Evolutionary conservation across 768 basidiomycete species (phyloP).

Genomic region (Auriculariales sp.): DNA sequence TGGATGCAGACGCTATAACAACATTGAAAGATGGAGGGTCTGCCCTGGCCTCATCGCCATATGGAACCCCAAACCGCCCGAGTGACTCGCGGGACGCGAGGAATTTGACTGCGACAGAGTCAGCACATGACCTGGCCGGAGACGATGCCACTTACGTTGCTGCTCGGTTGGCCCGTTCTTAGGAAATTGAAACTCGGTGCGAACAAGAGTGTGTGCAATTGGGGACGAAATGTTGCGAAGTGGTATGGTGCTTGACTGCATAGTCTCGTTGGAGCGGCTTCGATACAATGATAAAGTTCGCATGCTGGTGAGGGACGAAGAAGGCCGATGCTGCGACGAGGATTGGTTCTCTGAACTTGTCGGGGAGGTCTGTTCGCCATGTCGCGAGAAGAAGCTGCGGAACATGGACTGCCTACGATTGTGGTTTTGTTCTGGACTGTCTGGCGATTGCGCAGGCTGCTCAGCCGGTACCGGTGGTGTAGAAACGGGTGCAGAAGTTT

Average conservation of each 20-base stretch:
- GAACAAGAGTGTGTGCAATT: slow-evolving; percentile 54
- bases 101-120: slow-evolving; percentile 39
- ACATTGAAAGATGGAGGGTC: slow-evolving; percentile 29
- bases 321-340: neutral
- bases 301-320: neutral
- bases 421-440: neutral
- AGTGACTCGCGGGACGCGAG: slow-evolving; percentile 55
- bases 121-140: no score
- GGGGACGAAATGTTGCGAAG: slow-evolving; percentile 44
- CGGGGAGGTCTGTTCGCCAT: neutral
- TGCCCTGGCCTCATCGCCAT: slow-evolving; percentile 58
- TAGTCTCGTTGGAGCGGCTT: neutral
- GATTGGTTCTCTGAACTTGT: neutral
- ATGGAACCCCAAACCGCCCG: slow-evolving; percentile 59
- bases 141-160: slow-evolving; percentile 28
- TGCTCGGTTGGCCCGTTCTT: slow-evolving; percentile 41
- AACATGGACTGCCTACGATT: neutral
- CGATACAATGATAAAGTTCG: neutral
- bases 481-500: neutral
- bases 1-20: neutral
- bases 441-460: neutral
- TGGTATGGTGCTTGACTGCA: neutral
- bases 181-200: slow-evolving; percentile 60
- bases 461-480: no score
- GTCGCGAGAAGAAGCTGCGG: neutral